A percentile compares a stretch with the other conserved stretches of the same genome.
Evolutionary conservation across 2,329 filamentous ascomycete species (phyloP).

Genomic region (Amauroascus niger): DNA sequence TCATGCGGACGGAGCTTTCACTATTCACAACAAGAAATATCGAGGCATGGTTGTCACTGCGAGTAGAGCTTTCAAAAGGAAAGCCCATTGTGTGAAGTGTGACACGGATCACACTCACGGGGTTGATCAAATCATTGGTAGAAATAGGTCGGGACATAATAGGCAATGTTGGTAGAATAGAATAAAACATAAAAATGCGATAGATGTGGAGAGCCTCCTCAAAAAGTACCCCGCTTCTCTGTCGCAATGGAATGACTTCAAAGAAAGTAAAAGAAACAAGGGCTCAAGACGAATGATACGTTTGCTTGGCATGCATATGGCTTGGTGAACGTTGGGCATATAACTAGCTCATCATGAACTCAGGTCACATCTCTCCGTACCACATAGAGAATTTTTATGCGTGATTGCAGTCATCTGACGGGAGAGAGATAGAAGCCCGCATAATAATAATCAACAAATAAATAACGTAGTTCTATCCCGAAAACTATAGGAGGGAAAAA

Average conservation of each 20-base stretch:
- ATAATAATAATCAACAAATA: not conserved
- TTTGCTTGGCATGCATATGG: not conserved
- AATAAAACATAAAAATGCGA: not conserved
- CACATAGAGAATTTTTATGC: too few relatives aligned
- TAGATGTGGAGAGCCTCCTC: not conserved
- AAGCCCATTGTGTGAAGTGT: constrained; percentile 12
- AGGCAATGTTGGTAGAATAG: not conserved
- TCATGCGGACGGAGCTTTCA: constrained; percentile 7
- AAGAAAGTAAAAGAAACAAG: not conserved
- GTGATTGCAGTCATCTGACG: too few relatives aligned
- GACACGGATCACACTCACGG: constrained; percentile 11
- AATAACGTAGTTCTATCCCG: not conserved
- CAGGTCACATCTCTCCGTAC: too few relatives aligned
- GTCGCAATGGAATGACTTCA: not conserved
- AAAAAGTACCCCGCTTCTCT: not conserved
- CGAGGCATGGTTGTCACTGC: constrained; percentile 14
- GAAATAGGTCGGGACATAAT: not conserved
- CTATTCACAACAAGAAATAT: constrained; percentile 10
- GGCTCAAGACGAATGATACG: not conserved
- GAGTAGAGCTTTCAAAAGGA: constrained; percentile 14
- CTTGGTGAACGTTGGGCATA: too few relatives aligned
- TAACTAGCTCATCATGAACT: too few relatives aligned
- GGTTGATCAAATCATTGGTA: constrained; percentile 12
- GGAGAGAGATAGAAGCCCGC: not conserved
- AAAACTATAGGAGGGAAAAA: not conserved